Evolutionary conservation across 495 filamentous ascomycete species (phyloP), one percentile per base, ranked within the genome.

Genomic region (Halenospora varia): DNA sequence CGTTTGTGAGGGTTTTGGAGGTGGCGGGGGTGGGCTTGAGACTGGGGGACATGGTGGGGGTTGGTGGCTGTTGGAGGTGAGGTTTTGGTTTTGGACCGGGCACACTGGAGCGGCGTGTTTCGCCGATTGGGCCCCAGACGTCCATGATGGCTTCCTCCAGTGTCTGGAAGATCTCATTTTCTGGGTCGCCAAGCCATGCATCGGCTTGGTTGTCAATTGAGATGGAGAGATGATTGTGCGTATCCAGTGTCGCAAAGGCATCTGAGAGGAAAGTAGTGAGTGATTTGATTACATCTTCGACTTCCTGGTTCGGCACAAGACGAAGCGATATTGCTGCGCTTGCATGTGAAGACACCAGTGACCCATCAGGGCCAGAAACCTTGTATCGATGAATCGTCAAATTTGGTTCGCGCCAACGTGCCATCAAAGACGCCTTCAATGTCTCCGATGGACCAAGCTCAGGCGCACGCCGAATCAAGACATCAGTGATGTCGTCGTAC

Each of bases 351-450:
- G 92, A 92, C 60, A 98, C 96, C 23, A 96, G 83, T 11, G 90
- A 90, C 2, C 89, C 88, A 62, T 90, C 88, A 0, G 89, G 88
- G 0, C 89, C 89, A 10, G 91, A 93, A 0, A 95, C 92, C 59
- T 94, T 90, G 67, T 96, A 86, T 20, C 91, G 87, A 67, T 97
- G 95, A 45, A 97, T 86, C 0, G 94, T 97, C 23, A 97, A 76
- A 18, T 92, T 93, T 0, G 95, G 90, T 65, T 96, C 92, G n/a
- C 92, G 88, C 94, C 94, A 98, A 57, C 92, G 82, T 25, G 89
- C 86, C 86, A 95, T 95, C 15, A 98, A 77, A 18, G 85, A 91
- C 23, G 82, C 77, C 54, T 90, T 88, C 23, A 96, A 76, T 3
- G 76, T 77, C 3, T 88, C 81, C 4, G 84, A 71, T 13, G 89